Conservation (phyloP, 1,139 yeast genomes). For the Kodamaea sp. region DNA sequence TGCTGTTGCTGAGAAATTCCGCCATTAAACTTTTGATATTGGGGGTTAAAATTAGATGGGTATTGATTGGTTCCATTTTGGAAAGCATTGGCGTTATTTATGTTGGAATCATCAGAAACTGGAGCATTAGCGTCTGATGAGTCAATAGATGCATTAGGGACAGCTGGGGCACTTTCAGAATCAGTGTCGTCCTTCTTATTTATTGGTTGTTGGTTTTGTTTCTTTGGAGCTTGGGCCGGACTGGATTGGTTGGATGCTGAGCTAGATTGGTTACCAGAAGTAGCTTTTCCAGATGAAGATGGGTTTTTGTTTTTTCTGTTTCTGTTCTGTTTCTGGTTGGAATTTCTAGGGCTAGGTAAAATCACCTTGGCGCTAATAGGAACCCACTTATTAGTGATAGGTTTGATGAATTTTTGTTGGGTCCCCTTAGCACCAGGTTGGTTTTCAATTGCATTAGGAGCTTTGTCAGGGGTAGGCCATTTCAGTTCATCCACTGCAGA, state of each 20-base stretch:
- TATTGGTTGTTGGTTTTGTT: slow-evolving; percentile 7
- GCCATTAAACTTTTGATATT: slow-evolving; percentile 14
- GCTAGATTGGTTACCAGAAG: slow-evolving; percentile 10
- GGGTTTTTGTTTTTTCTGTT: slow-evolving; percentile 38
- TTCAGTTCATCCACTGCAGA: slow-evolving; percentile 44
- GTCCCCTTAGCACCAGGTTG: slow-evolving; percentile 32
- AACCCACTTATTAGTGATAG: slow-evolving; percentile 83
- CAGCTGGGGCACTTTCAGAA: slow-evolving; percentile 1
- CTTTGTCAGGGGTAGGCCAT: slow-evolving; percentile 62
- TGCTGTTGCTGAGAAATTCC: slow-evolving; percentile 9
- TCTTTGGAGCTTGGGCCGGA: not conserved
- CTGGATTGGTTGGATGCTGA: slow-evolving; percentile 7
- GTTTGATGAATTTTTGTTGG: slow-evolving; percentile 51
- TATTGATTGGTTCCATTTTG: slow-evolving; percentile 4
- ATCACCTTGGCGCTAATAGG: slow-evolving; percentile 80
- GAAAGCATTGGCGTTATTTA: slow-evolving; percentile 6
- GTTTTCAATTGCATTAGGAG: slow-evolving; percentile 22
- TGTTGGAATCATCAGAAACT: slow-evolving; percentile 2
- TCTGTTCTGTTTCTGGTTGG: slow-evolving; percentile 31
- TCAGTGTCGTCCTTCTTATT: slow-evolving; percentile 11
- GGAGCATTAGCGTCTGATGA: slow-evolving; percentile 6
- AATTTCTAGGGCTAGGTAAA: slow-evolving; percentile 38
- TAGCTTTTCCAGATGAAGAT: slow-evolving; percentile 15
- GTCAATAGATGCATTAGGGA: slow-evolving; percentile 1
- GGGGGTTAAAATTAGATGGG: slow-evolving; percentile 13